phyloP scores from a whole-genome alignment of 768 basidiomycete species.

The Mrakia gelida region DNA sequence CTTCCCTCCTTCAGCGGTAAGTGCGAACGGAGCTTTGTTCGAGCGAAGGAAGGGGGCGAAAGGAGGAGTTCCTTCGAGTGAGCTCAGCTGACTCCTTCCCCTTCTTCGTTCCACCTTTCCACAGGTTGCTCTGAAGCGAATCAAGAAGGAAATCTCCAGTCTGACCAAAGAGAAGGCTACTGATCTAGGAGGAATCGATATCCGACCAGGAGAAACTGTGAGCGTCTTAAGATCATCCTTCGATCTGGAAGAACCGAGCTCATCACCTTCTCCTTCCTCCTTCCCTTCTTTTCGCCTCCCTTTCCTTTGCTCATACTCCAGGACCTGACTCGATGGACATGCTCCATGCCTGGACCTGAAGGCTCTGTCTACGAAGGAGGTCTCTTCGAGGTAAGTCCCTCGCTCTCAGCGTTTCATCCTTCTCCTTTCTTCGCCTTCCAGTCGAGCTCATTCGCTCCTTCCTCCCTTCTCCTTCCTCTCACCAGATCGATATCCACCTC shows the following conservation, averaged over 20 bases:
- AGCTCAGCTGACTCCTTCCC: background rate
- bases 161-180: constrained; percentile 22
- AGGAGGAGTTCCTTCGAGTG: background rate
- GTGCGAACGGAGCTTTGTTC: background rate
- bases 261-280: background rate
- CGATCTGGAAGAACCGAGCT: background rate
- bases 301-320: background rate
- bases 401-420: too few species aligned
- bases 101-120: too few species aligned
- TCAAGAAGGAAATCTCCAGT: constrained; percentile 30
- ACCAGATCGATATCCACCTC: constrained; percentile 58
- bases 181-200: constrained; percentile 28
- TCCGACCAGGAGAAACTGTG: constrained; percentile 18
- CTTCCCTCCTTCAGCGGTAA: background rate
- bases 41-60: background rate
- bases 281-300: background rate
- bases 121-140: constrained; percentile 30
- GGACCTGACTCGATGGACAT: constrained; percentile 16
- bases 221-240: background rate
- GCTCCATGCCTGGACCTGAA: constrained; percentile 30
- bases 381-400: constrained; percentile 22
- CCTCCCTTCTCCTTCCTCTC: background rate
- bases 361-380: constrained; percentile 30
- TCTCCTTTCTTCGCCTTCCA: too few species aligned
- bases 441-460: background rate